Evolutionary conservation across 345 rosid species (phyloP), one percentile per base, ranked within the genome.

Genomic region (Hibiscus trionum): DNA sequence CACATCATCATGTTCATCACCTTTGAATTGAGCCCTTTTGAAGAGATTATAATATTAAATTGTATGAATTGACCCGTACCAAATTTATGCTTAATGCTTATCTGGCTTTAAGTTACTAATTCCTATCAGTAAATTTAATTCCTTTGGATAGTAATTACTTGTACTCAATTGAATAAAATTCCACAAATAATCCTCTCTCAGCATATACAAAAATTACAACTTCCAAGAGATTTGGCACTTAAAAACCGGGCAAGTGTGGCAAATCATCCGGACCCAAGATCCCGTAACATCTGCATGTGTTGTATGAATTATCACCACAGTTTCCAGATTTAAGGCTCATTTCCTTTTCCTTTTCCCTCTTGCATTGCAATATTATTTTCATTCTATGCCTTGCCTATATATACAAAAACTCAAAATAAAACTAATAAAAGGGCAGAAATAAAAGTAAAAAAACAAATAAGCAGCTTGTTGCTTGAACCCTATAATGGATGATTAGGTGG

Each of bases 371-470:
- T 29, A 29, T 60, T 60, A 66, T 57, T 44, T 52, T 10, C 31
- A 61, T 31, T 76, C 73, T 80, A 55, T 77, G 75, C 72, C 72
- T 78, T 77, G 75, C 74, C 74, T 78, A 61, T 77, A 76, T 77
- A 50, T 72, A 77, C 73, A 81, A 9, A 19, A 14, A 56, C 61
- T 37, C 63, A 33, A 68, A 52, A 31, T 33, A 29, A 50, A 52
- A 52, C 14, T 50, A 27, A 50, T n/a, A n/a, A 68, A 68, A 50
- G 7, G 37, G 29, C 12, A 56, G 14, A 56, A 21, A 19, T 19
- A 19, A 19, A 56, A 9, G 21, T 19, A 9, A 10, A 9, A 33
- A 11, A 26, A 11, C 11, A 42, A 70, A 29, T 49, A 8, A 7
- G 35, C 17, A 37, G 73, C 35, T 26, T 58, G 66, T 16, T 11